phyloP scores from a whole-genome alignment of 176 grass and related monocot species.

The Musa itinerans region DNA sequence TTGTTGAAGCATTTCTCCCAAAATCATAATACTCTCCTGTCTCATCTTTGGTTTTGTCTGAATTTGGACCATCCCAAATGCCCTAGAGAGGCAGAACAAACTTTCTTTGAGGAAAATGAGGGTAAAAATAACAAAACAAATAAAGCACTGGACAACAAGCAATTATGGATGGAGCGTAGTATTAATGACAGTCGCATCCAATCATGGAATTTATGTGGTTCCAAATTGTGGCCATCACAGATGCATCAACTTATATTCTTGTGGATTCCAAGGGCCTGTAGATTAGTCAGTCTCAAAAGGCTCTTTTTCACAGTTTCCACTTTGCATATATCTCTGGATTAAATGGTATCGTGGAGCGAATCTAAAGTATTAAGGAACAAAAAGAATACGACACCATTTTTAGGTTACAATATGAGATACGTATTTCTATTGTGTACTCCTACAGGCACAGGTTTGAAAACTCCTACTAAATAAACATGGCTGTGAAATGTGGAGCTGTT shows the following conservation, averaged over 20 bases:
- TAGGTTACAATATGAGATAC: no score
- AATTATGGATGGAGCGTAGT: background rate
- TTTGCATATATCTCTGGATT: no score
- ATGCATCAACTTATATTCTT: no score
- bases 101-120: background rate
- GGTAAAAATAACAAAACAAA: background rate
- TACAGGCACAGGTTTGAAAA: background rate
- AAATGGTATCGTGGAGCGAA: no score
- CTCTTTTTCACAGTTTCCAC: no score
- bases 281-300: no score
- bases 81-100: constrained; percentile 35
- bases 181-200: background rate
- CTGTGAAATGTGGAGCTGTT: no score
- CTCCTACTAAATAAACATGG: no score
- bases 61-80: constrained; percentile 61
- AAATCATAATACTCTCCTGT: constrained; percentile 32
- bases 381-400: no score
- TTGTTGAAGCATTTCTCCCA: constrained; percentile 24
- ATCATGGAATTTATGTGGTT: background rate
- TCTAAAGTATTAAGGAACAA: no score
- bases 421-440: background rate
- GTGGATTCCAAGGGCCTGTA: no score
- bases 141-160: background rate
- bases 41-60: constrained; percentile 29
- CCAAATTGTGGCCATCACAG: no score